Base-by-base conservation (phyloP, 768 basidiomycete genomes). In the Lactarius tabidus region DNA sequence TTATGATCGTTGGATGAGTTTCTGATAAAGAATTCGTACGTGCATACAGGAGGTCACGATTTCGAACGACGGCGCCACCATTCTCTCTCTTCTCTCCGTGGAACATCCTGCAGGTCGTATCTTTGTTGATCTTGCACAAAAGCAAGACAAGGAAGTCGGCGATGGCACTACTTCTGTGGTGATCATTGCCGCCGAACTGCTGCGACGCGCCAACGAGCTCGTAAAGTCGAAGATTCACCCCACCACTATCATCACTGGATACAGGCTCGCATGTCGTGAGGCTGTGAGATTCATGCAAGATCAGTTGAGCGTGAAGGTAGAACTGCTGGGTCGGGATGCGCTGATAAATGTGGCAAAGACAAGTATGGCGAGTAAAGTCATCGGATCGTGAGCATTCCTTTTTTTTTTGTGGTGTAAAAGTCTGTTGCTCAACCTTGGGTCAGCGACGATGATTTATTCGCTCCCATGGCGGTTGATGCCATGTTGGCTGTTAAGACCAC, bases 11-110 rank as follows among this genome's bases (percentile, higher is more conserved):
- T 43, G 33, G 28, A 54, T 38, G 35, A 39, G 43, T 59, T 39
- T 43, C 38, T 51, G 39, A 63, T 59, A 41, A 59, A 39, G 62
- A 68, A 60, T 64, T 70, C 62, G 69, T 73, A 20, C n/a, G 57
- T 36, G 64, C 59, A 41, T 53, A 6, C 76, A 96, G 94, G 97
- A 99, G 83, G 95, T 98, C 33, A 98, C 97, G 35, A 98, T 99
- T 75, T 98, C 97, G 55, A 99, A 99, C 78, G 97, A 98, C 79
- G 97, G 97, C 56, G 97, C 97, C 18, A 98, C 97, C n/a, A 99
- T 99, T 71, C 86, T 99, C 43, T 89, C 92, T 28, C 82, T 98
- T 23, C 81, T 98, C 45, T 87, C 93, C 18, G 95, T 99, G 53
- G 93, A 97, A 72, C 94, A 98, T 74, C 97, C 97, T 31, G 97